Conservation (phyloP, 257 asterid species). For the Scutellaria baicalensis region DNA sequence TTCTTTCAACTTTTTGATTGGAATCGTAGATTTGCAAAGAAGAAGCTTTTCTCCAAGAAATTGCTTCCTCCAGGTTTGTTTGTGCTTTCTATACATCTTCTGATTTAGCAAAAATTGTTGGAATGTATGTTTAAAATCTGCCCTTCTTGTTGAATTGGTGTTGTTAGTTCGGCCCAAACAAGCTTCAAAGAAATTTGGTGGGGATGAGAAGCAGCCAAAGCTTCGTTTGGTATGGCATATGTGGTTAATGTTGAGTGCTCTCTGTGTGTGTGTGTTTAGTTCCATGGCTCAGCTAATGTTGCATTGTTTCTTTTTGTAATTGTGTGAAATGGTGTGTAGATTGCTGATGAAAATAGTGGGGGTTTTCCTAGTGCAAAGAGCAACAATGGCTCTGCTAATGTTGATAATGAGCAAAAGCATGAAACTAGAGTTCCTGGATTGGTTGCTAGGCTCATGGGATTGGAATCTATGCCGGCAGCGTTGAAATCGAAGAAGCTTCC, state of each 20-base stretch:
- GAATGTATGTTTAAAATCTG: constrained; percentile 4
- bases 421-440: constrained; percentile 66
- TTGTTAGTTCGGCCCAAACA: constrained; percentile 60
- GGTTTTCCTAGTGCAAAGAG: constrained; percentile 62
- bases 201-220: constrained; percentile 81
- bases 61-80: constrained; percentile 85
- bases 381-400: constrained; percentile 21
- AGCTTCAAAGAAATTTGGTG: constrained; percentile 66
- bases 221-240: constrained; percentile 64
- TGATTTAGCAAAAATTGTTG: background rate
- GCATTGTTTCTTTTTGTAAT: background rate
- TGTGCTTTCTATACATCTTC: background rate
- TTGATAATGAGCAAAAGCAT: constrained; percentile 29
- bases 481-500: constrained; percentile 34
- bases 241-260: background rate
- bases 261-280: background rate
- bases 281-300: constrained; percentile 1
- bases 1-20: constrained; percentile 87
- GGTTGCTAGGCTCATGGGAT: constrained; percentile 97
- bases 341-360: constrained; percentile 91
- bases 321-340: constrained; percentile 39
- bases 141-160: constrained; percentile 20
- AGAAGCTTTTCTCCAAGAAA: constrained; percentile 76
- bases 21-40: constrained; percentile 82
- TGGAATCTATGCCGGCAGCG: constrained; percentile 78